Evolutionary conservation across 768 basidiomycete species (phyloP).

Genomic region (Tremella fuciformis): DNA sequence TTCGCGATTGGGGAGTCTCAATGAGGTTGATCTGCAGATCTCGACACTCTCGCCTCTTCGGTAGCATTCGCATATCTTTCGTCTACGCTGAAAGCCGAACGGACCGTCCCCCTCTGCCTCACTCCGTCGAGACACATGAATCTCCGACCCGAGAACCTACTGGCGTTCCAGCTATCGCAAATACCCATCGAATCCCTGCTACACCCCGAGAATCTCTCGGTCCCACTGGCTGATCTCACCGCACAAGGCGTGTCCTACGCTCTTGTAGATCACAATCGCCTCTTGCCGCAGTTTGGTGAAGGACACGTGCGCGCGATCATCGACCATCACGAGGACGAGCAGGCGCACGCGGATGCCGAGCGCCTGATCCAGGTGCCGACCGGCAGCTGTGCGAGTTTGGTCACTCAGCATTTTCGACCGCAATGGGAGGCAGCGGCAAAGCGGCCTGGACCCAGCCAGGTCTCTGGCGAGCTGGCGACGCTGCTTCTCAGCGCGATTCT

Average conservation of each 20-base stretch:
- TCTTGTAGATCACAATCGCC: conserved; percentile 86
- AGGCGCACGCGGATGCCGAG: conserved; percentile 59
- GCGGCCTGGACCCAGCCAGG: conserved; percentile 10
- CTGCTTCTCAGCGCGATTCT: conserved; percentile 77
- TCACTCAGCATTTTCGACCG: conserved; percentile 58
- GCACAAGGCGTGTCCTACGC: conserved; percentile 58
- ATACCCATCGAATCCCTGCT: conserved; percentile 43
- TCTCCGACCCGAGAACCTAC: conserved; percentile 81
- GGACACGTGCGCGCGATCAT: conserved; percentile 69
- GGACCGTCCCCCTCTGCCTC: conserved; percentile 69
- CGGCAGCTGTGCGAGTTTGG: conserved; percentile 73
- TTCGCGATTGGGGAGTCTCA: neutral
- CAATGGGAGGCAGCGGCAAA: conserved; percentile 41
- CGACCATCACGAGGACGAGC: conserved; percentile 91
- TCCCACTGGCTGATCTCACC: conserved; percentile 3
- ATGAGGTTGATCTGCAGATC: conserved; percentile 58
- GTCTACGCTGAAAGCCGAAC: conserved; percentile 59
- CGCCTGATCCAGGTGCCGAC: conserved; percentile 62
- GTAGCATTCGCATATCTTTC: conserved; percentile 78
- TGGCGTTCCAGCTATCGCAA: conserved; percentile 63
- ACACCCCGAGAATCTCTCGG: conserved; percentile 50
- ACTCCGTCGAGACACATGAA: conserved; percentile 65
- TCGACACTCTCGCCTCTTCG: conserved; percentile 83
- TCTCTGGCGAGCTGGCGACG: conserved; percentile 61
- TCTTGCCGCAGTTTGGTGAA: conserved; percentile 53